Evolutionary conservation across 495 filamentous ascomycete species (phyloP).

Genomic region (Hypoxylon trugodes): DNA sequence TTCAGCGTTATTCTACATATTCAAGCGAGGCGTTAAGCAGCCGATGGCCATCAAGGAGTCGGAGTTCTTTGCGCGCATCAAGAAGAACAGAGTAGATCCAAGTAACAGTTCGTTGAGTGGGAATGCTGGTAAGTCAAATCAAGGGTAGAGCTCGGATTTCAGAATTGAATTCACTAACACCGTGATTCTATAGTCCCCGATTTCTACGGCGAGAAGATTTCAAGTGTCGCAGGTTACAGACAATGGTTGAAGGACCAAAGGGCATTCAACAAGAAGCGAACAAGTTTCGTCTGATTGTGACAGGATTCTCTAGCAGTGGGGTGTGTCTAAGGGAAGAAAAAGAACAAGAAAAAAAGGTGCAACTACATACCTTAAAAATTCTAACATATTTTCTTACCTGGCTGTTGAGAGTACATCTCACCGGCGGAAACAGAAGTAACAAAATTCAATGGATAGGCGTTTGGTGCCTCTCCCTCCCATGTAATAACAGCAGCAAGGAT

Average conservation of each 20-base stretch:
- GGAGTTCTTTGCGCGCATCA: constrained; percentile 88
- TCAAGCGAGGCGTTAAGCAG: constrained; percentile 69
- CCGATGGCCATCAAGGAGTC: constrained; percentile 85
- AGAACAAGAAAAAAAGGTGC: not conserved
- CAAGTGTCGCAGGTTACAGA: constrained; percentile 86
- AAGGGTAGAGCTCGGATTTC: not conserved
- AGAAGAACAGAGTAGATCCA: constrained; percentile 89
- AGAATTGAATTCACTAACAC: constrained; percentile 5
- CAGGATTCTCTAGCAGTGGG: not conserved
- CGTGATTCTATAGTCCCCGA: constrained; percentile 57
- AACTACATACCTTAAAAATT: constrained; percentile 2
- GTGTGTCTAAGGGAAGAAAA: not conserved
- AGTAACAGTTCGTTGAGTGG: constrained; percentile 59
- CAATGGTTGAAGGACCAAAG: constrained; percentile 97
- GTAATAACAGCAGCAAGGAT: constrained; percentile 42
- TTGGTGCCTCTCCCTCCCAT: constrained; percentile 44
- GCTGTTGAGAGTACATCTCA: constrained; percentile 13
- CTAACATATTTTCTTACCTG: constrained; percentile 18
- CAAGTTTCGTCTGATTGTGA: constrained; percentile 58
- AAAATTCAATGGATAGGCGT: constrained; percentile 40
- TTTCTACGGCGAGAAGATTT: constrained; percentile 94
- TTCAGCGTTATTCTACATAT: constrained; percentile 73
- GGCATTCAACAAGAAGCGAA: constrained; percentile 93
- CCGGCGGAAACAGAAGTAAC: constrained; percentile 27
- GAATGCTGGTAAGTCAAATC: constrained; percentile 62